phyloP scores from a whole-genome alignment of 257 asterid genomes.

The Solanum sejunctum region DNA sequence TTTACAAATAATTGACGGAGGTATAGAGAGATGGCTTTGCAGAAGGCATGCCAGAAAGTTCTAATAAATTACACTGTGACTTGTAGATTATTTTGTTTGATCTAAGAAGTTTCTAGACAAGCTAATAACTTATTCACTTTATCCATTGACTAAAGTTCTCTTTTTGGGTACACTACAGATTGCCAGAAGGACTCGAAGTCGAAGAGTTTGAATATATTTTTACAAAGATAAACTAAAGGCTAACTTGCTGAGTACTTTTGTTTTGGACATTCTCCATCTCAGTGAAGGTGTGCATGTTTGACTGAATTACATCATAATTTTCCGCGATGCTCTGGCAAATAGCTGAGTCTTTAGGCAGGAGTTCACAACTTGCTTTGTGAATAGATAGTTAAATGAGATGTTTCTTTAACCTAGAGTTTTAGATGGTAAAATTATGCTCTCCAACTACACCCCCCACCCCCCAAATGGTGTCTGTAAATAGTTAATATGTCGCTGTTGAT shows the following conservation, averaged over 20 bases:
- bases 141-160: not conserved
- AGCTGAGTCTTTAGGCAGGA: not conserved
- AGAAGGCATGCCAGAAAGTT: not conserved
- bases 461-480: not conserved
- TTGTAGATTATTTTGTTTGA: not conserved
- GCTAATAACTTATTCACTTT: not conserved
- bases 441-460: not conserved
- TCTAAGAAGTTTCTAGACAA: not conserved
- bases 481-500: not conserved
- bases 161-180: slow-evolving; percentile 15
- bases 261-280: not conserved
- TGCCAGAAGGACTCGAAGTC: slow-evolving; percentile 32
- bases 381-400: not conserved
- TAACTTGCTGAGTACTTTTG: not conserved
- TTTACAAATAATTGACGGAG: not conserved
- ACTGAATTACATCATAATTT: not conserved
- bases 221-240: not conserved
- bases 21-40: not conserved
- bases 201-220: slow-evolving; percentile 11
- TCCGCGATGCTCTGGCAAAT: not conserved
- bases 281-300: not conserved
- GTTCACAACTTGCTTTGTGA: not conserved
- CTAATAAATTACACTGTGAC: not conserved
- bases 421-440: not conserved
- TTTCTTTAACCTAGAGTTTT: not conserved